Conservation (phyloP, 495 filamentous ascomycete genomes). For the Xylaria bambusicola region DNA sequence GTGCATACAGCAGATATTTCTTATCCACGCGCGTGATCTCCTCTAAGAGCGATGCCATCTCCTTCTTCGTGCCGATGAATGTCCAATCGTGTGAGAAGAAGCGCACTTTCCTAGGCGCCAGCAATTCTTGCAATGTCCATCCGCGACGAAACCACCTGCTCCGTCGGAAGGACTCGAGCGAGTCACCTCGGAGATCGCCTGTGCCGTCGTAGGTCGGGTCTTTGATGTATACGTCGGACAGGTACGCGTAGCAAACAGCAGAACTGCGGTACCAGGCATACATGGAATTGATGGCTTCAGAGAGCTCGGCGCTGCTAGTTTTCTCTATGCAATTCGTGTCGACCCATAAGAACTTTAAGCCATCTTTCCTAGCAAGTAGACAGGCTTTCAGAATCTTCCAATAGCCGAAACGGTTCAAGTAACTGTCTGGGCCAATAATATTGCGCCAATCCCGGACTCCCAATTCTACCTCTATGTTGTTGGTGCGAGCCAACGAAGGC, state of each 20-base stretch:
- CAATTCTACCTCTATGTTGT: no score
- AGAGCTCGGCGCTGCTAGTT: conserved; percentile 12
- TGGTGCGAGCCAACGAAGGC: no score
- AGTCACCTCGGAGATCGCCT: not conserved
- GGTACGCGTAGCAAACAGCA: conserved; percentile 36
- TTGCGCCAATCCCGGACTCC: not conserved
- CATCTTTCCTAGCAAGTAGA: conserved; percentile 12
- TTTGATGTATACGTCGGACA: conserved; percentile 11
- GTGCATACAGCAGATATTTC: conserved; percentile 5
- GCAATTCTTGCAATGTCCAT: conserved; percentile 41
- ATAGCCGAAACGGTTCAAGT: conserved; percentile 1
- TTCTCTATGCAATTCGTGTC: conserved; percentile 31
- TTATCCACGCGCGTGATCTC: conserved; percentile 17
- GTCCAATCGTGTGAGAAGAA: conserved; percentile 19
- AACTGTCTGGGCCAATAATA: not conserved
- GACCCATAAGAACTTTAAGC: conserved; percentile 14
- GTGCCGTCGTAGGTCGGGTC: not conserved
- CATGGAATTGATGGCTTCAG: conserved; percentile 14
- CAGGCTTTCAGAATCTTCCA: conserved; percentile 21
- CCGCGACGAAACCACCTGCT: conserved; percentile 38
- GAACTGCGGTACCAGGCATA: conserved; percentile 34
- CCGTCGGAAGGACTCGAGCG: conserved; percentile 5
- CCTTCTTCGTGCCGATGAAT: conserved; percentile 14
- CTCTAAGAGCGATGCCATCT: conserved; percentile 4
- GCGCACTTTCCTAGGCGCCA: conserved; percentile 16